A percentile compares a stretch with the other conserved stretches of the same genome.
Evolutionary conservation across 2,329 filamentous ascomycete species (phyloP).

Genomic region (Aureobasidium subglaciale): DNA sequence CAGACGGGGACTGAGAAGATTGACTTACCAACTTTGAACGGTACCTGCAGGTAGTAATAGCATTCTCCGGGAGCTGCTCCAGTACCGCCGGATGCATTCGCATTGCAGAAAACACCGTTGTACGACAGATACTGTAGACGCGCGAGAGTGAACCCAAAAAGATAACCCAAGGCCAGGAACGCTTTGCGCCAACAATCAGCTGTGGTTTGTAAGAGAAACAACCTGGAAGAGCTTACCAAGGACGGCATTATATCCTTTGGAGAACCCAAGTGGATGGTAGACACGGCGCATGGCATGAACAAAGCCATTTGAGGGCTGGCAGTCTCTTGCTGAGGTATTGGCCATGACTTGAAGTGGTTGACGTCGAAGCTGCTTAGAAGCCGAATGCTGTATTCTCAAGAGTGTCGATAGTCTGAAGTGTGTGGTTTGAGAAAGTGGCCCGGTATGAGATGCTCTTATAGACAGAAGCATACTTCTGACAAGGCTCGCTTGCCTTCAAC

Average conservation of each 20-base stretch:
- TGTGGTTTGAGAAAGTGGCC: too few species aligned
- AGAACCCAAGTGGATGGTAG: slow-evolving; percentile 48
- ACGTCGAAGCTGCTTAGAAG: not conserved
- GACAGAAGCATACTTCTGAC: not conserved
- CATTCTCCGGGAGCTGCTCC: slow-evolving; percentile 37
- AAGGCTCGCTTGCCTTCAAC: too few species aligned
- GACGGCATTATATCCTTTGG: slow-evolving; percentile 50
- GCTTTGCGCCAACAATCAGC: slow-evolving; percentile 15
- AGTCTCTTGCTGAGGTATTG: too few species aligned
- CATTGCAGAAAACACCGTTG: slow-evolving; percentile 19
- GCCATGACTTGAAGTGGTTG: not conserved
- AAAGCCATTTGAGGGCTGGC: not conserved
- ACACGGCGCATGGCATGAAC: slow-evolving; percentile 19
- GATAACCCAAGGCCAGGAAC: slow-evolving; percentile 39
- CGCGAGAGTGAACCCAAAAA: slow-evolving; percentile 44
- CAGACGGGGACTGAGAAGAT: slow-evolving; percentile 14
- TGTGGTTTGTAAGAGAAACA: not conserved
- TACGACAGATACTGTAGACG: slow-evolving; percentile 46
- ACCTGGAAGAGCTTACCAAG: slow-evolving; percentile 33
- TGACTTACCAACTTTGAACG: not conserved
- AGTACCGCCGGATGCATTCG: slow-evolving; percentile 12
- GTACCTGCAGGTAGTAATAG: slow-evolving; percentile 31
- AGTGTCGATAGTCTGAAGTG: not conserved
- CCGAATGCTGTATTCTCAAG: not conserved
- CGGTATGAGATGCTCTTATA: not conserved